Base-by-base conservation (phyloP, 441 rosid genomes). In the Macaranga tanarius region DNA sequence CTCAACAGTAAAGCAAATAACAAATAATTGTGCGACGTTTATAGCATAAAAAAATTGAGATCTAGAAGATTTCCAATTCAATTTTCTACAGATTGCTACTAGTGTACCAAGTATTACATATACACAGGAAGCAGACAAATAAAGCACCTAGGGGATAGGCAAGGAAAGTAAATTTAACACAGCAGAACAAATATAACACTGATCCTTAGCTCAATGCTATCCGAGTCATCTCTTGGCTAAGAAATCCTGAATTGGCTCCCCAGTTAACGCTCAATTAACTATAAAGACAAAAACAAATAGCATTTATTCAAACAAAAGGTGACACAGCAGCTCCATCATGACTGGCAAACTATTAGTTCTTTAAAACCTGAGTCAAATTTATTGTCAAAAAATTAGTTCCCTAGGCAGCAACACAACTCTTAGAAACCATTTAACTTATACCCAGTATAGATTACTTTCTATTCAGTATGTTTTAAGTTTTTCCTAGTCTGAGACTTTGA, bases 1-100 rank as follows among this genome's bases (percentile, higher is more conserved):
- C 34, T 31, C 42, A 42, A 58, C 64, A 69, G 12, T 17, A 47
- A 70, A 70, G 23, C 17, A 48, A 70, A 58, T 26, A 16, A 45
- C 19, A 2, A 55, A 20, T n/a, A 55, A 20, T n/a, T 42, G 56
- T 38, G 20, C 54, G 8, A 52, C 26, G 3, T 67, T 8, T 52
- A 25, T 22, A 12, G 52, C 47, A 3, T 13, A 38, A 51, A 48
- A 51, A 40, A 55, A 7, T 13, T 54, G 20, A 25, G 3, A 23
- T 42, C 38, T 22, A 13, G 12, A 4, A n/a, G 65, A 45, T 58
- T 12, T 25, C 22, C 40, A 57, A 26, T 44, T 31, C 59, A 58
- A 40, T 4, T 25, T 44, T 45, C 60, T 16, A 10, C 25, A 4
- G 13, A 8, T 16, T 7, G 17, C 6, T 42, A 10, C 58, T 44